These are phyloP conservation scores for Gardenia jasminoides DNA, from an alignment of 257 asterid genomes.

Conservation along the genomic window DNA sequence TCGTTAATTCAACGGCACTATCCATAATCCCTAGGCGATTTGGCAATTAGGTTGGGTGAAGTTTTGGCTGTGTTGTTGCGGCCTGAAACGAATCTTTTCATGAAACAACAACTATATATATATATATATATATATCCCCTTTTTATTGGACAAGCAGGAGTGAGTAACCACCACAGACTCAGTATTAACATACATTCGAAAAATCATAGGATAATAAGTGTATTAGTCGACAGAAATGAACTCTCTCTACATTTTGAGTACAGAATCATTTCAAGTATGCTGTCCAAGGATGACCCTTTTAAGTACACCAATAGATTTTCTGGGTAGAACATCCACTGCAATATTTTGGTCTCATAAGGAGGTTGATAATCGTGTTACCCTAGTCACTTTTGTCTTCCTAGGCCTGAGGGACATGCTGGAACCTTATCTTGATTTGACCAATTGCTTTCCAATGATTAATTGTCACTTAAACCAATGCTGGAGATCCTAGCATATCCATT, in stretches of 20 bases:
- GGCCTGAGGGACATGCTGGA: not conserved
- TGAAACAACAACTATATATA: too few relatives aligned
- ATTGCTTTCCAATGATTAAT: not conserved
- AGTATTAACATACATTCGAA: too few relatives aligned
- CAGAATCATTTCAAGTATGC: not conserved
- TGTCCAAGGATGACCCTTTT: too few relatives aligned
- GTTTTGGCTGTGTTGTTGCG: not conserved
- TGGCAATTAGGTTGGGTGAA: not conserved
- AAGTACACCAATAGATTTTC: too few relatives aligned
- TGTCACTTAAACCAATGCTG: not conserved
- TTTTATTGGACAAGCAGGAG: not conserved
- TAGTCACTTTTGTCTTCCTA: too few relatives aligned
- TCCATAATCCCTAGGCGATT: not conserved
- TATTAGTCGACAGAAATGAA: too few relatives aligned
- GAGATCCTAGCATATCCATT: not conserved
- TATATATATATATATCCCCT: too few relatives aligned
- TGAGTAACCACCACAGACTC: not conserved
- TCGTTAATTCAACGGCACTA: not conserved
- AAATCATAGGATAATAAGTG: too few relatives aligned
- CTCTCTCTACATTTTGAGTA: not conserved
- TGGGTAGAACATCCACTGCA: too few relatives aligned
- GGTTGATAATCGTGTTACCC: too few relatives aligned
- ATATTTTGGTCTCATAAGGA: too few relatives aligned
- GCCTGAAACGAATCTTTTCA: not conserved
- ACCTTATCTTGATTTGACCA: not conserved